These are phyloP conservation scores for Furcasterigmium furcatum DNA, from an alignment of 2,329 filamentous ascomycete genomes.

Conservation along the genomic window DNA sequence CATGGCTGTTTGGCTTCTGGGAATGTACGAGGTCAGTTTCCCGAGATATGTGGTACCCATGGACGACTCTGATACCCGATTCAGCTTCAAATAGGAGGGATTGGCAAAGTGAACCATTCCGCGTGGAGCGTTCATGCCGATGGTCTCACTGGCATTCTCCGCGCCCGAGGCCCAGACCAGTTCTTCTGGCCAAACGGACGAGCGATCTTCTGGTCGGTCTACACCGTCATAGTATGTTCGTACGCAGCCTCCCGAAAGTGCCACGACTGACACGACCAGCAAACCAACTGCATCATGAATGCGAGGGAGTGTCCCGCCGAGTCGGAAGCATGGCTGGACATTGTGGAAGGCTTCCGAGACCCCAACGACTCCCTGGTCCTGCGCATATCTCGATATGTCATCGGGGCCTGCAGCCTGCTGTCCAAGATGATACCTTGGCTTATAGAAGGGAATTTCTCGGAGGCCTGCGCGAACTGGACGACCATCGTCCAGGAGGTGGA, in stretches of 20 bases:
- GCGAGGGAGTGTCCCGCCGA: conserved; percentile 30
- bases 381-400: conserved; percentile 3
- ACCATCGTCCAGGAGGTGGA: conserved; percentile 19
- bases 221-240: conserved; percentile 30
- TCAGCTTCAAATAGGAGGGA: conserved; percentile 33
- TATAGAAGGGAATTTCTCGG: background rate
- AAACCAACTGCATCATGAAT: conserved; percentile 30
- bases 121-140: conserved; percentile 33
- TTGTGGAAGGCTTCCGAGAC: conserved; percentile 15
- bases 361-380: background rate
- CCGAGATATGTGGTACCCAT: no score
- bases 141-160: conserved; percentile 31
- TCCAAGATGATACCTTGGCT: conserved; percentile 6
- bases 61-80: no score
- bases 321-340: conserved; percentile 28
- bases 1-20: conserved; percentile 34
- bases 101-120: conserved; percentile 17
- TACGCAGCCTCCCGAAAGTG: background rate
- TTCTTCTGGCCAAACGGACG: conserved; percentile 21
- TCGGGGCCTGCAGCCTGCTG: conserved; percentile 4
- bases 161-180: conserved; percentile 23
- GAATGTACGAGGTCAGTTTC: conserved; percentile 32
- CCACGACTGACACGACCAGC: conserved; percentile 17
- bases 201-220: conserved; percentile 32
- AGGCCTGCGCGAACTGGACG: conserved; percentile 4